Evolutionary conservation across 306 rosid genomes (phyloP), one percentile per base, ranked within the genome.

Genomic region (Pyrus pyrifolia): DNA sequence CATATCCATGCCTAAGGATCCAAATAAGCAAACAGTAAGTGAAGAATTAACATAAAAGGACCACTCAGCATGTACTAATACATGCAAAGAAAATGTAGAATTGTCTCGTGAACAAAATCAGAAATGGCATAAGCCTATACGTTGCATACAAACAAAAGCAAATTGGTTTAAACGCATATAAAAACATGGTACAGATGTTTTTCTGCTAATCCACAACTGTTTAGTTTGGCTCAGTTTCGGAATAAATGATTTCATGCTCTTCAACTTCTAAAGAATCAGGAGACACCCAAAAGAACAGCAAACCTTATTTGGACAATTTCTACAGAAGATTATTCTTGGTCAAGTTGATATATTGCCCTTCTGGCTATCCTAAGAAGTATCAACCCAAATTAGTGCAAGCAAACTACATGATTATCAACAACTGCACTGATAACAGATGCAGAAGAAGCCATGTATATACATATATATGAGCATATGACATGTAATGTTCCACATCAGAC

Each of bases 1-100:
- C 99, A 79, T 95, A 95, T 57, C 99, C 99, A 76, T 95, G 99
- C 90, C 99, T 95, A 76, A 70, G 15, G 33, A 75, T 42, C 72
- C 70, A 67, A 63, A 77, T 59, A 58, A 79, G 22, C 40, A 75
- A 61, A 78, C 45, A n/a, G 66, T 75, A 40, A 80, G 76, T 68
- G 51, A 8, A 59, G 14, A 17, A 60, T 70, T 73, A 75, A 51
- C 70, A 35, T 8, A 21, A 19, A 27, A 38, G 70, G 18, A 33
- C 38, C 49, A 33, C 27, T 66, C 68, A 15, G 68, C 68, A 30
- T 4, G 27, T 17, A 70, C 57, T 4, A 66, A 49, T 51, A 70
- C 5, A 11, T 15, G 4, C 23, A 27, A 14, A 22, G 7, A 25
- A 45, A 15, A 12, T 0, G 6, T 13, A 33, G 6, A 44, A 68